phyloP scores from a whole-genome alignment of 2,329 filamentous ascomycete species.

The Aspergillus melleus region DNA sequence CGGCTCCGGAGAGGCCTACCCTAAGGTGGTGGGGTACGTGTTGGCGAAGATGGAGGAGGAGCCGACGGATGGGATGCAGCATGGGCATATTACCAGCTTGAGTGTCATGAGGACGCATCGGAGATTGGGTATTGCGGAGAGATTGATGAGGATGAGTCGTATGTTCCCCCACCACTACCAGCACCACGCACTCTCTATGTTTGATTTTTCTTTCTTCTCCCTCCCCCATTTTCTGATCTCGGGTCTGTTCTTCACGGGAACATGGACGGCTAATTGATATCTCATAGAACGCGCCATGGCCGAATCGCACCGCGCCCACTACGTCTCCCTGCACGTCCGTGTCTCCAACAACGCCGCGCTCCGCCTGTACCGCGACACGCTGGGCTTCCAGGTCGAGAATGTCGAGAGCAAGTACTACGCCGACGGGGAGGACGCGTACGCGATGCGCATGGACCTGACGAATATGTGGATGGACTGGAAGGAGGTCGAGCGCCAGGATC shows the following conservation, averaged over 20 bases:
- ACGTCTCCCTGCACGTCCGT: conserved; percentile 94
- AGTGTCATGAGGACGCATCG: conserved; percentile 96
- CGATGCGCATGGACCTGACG: conserved; percentile 83
- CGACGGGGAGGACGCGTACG: conserved; percentile 93
- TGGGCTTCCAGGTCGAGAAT: conserved; percentile 84
- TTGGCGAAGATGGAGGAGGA: conserved; percentile 99
- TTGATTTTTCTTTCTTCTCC: neutral
- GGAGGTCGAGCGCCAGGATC: conserved; percentile 44
- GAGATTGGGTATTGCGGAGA: conserved; percentile 87
- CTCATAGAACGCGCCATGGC: conserved; percentile 88
- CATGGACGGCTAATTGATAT: conserved; percentile 12
- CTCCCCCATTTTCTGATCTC: too few relatives aligned
- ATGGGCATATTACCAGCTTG: conserved; percentile 94
- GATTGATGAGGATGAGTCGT: conserved; percentile 96
- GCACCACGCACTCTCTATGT: too few relatives aligned
- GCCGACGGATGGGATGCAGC: conserved; percentile 81
- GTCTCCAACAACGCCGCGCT: conserved; percentile 90
- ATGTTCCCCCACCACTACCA: conserved; percentile 36
- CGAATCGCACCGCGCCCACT: conserved; percentile 85
- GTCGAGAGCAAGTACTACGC: conserved; percentile 65
- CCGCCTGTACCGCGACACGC: conserved; percentile 87
- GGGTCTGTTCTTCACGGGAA: too few relatives aligned
- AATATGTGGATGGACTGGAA: conserved; percentile 48
- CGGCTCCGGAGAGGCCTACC: conserved; percentile 59
- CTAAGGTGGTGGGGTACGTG: conserved; percentile 98